These are phyloP conservation scores for Triglochin maritima DNA, from an alignment of 106 monocot genomes.

Conservation along the genomic window DNA sequence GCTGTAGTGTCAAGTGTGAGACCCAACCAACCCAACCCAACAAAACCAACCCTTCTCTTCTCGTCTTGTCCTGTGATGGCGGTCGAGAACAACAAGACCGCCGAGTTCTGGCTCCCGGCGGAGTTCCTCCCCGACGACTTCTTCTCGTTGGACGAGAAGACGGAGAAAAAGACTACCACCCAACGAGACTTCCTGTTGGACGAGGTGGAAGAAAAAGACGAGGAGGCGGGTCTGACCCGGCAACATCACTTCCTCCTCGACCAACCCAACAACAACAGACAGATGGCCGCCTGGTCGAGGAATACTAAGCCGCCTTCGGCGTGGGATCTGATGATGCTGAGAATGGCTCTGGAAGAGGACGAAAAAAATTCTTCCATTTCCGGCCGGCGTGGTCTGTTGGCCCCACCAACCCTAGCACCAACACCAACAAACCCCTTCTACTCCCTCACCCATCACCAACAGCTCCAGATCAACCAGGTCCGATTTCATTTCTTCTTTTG, in stretches of 20 bases:
- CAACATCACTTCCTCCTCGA: neutral
- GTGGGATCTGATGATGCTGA: constrained; percentile 29
- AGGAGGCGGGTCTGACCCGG: neutral
- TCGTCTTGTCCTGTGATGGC: neutral
- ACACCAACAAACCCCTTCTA: neutral
- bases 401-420: neutral
- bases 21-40: no score
- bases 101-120: constrained; percentile 14
- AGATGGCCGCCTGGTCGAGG: constrained; percentile 9
- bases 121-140: constrained; percentile 16
- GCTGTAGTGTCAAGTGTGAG: no score
- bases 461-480: constrained; percentile 41
- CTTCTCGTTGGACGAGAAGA: neutral
- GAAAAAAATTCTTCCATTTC: neutral
- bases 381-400: constrained; percentile 2
- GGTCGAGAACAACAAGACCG: neutral
- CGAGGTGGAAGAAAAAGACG: neutral
- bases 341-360: constrained; percentile 3
- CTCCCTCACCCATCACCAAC: constrained; percentile 15
- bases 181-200: no score
- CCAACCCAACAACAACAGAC: constrained; percentile 7
- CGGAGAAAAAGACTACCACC: neutral
- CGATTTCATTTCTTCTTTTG: neutral
- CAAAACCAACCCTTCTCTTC: neutral
- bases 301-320: constrained; percentile 14